A percentile compares a stretch with the other conserved stretches of the same genome.
These are phyloP conservation scores for Withania somnifera DNA, from an alignment of 305 asterid genomes.

Conservation along the genomic window DNA sequence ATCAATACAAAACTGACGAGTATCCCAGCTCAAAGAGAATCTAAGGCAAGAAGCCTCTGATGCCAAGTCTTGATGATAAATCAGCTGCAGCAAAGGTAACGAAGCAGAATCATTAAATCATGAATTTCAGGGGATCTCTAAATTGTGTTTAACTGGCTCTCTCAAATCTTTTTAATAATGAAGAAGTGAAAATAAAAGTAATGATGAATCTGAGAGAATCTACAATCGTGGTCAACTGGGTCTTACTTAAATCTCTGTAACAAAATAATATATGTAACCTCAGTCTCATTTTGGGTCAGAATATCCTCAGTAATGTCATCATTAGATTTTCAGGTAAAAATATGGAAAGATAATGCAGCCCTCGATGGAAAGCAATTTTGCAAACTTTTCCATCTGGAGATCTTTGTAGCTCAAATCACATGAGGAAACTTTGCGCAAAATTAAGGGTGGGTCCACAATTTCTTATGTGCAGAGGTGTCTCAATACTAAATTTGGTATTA, in stretches of 20 bases:
- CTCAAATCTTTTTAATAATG: constrained; percentile 39
- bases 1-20: background rate
- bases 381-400: background rate
- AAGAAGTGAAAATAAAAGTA: constrained; percentile 30
- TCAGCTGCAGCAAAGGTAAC: background rate
- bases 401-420: background rate
- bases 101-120: constrained; percentile 15
- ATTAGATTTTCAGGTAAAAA: background rate
- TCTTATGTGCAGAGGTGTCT: background rate
- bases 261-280: constrained; percentile 30
- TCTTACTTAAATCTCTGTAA: constrained; percentile 43
- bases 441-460: background rate
- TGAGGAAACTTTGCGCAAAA: background rate
- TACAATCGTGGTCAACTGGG: constrained; percentile 32
- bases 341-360: background rate
- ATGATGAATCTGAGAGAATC: constrained; percentile 42
- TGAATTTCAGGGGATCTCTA: constrained; percentile 31
- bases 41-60: background rate
- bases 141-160: constrained; percentile 35
- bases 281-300: constrained; percentile 13
- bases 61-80: background rate
- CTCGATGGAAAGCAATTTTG: background rate
- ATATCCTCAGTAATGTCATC: background rate
- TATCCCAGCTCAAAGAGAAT: background rate
- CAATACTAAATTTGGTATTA: background rate